Evolutionary conservation across 179 eudicot genomes (phyloP), one percentile per base, ranked within the genome.

Genomic region (Carnegiea gigantea): DNA sequence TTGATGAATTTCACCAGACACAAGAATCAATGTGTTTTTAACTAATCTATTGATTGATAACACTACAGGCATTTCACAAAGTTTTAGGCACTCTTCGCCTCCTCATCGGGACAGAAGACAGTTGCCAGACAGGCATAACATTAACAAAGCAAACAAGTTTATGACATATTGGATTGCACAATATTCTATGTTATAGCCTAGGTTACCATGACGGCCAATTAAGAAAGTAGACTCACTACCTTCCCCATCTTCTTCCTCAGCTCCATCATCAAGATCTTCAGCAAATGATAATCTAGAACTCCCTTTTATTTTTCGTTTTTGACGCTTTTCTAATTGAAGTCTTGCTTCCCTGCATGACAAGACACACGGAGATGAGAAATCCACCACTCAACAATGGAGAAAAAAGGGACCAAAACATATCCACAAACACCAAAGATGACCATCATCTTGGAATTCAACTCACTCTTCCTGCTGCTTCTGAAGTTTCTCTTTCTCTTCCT

Each of bases 401-500:
- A 17, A 67, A 71, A 33, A 62, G 24, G 38, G 74, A 71, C 77
- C 20, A 70, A 60, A 77, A 59, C 20, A 21, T 20, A 30, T 24
- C 15, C 70, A 77, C n/a, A 71, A 53, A 15, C 44, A n/a, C 14
- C 30, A 75, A 33, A 30, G 23, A 60, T 24, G 21, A 71, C 64
- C 46, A 64, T 12, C 62, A 76, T 46, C 46, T 54, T 28, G 46
- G 30, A 7, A 78, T 33, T 80, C 17, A 70, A 88, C 98, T 92
- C 84, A 95, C 99, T 95, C 98, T 88, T 93, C 93, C 82, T 86
- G 95, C 86, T 92, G 81, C 88, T 95, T 95, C 80, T 85, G 97
- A 75, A 93, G 91, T 82, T 94, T 94, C 88, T 95, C 99, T 86
- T 92, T 95, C 87, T 95, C 99, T 90, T 95, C 99, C 89, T 95